Conservation (phyloP, 768 basidiomycete genomes). For the Collybia nuda region DNA sequence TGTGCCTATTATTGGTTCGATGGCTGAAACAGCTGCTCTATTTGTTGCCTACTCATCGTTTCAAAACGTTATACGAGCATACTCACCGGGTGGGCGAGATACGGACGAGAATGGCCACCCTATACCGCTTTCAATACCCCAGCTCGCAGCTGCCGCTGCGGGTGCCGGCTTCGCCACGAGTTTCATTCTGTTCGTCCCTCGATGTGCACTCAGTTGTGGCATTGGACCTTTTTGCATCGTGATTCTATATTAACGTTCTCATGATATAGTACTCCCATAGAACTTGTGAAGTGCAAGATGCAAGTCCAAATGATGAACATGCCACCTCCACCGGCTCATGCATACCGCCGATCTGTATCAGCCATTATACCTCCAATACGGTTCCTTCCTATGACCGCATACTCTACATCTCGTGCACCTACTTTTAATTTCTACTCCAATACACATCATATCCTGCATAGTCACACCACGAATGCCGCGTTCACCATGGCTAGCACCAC, state of each 20-base stretch:
- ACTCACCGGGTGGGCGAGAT: conserved; percentile 13
- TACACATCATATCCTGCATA: too few species aligned
- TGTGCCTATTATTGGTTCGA: conserved; percentile 88
- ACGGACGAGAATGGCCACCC: not conserved
- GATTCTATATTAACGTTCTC: conserved; percentile 3
- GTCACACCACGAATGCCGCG: too few species aligned
- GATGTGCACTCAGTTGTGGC: too few species aligned
- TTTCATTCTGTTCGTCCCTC: conserved; percentile 71
- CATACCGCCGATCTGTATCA: conserved; percentile 72
- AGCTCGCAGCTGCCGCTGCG: conserved; percentile 78
- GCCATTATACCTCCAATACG: conserved; percentile 61
- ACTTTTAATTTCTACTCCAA: too few species aligned
- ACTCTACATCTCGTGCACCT: too few species aligned
- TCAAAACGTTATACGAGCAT: conserved; percentile 55
- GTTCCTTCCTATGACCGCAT: too few species aligned
- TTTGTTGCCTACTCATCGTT: conserved; percentile 85
- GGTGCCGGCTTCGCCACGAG: conserved; percentile 88
- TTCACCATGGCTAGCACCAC: too few species aligned
- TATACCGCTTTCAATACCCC: conserved; percentile 51
- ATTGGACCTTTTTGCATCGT: not conserved
- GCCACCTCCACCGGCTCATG: conserved; percentile 15
- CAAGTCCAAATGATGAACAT: conserved; percentile 82
- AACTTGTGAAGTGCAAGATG: conserved; percentile 97
- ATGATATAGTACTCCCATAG: conserved; percentile 76
- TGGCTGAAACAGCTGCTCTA: conserved; percentile 87